Evolutionary conservation across 106 monocot genomes (phyloP).

Genomic region (Apostasia shenzhenica): DNA sequence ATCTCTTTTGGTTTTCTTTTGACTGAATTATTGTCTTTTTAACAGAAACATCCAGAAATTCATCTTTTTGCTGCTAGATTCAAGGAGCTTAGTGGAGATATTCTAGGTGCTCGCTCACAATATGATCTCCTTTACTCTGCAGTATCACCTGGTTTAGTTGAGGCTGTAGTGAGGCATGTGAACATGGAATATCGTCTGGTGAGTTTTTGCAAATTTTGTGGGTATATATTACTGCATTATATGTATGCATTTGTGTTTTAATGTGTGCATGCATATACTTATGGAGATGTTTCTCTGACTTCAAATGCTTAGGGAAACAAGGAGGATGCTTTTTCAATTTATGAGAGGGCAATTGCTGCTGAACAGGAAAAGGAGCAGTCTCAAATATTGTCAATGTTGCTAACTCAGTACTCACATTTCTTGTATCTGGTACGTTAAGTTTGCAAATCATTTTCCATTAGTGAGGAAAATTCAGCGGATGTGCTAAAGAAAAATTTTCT

Average conservation of each 20-base stretch:
- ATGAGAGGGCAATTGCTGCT: conserved; percentile 73
- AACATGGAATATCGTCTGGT: conserved; percentile 92
- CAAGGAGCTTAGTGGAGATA: conserved; percentile 77
- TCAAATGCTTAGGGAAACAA: conserved; percentile 51
- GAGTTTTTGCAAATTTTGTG: not conserved
- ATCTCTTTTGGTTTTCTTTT: no score
- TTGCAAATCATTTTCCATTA: not conserved
- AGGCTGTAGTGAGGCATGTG: conserved; percentile 77
- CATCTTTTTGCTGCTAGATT: conserved; percentile 93
- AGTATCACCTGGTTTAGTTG: conserved; percentile 57
- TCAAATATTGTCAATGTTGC: conserved; percentile 60
- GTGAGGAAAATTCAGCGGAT: not conserved
- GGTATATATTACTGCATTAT: not conserved
- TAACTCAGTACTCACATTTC: conserved; percentile 76
- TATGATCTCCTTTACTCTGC: conserved; percentile 79
- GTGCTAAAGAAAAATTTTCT: not conserved
- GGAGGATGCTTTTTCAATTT: conserved; percentile 69
- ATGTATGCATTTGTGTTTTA: not conserved
- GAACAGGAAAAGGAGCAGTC: conserved; percentile 78
- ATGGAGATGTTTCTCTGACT: not conserved
- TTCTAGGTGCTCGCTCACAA: conserved; percentile 62
- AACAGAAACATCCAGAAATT: conserved; percentile 90
- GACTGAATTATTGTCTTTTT: not conserved
- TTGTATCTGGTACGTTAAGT: conserved; percentile 53
- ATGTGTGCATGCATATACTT: no score